phyloP scores from a whole-genome alignment of 257 asterid genomes.

The Solanum medicagineum region DNA sequence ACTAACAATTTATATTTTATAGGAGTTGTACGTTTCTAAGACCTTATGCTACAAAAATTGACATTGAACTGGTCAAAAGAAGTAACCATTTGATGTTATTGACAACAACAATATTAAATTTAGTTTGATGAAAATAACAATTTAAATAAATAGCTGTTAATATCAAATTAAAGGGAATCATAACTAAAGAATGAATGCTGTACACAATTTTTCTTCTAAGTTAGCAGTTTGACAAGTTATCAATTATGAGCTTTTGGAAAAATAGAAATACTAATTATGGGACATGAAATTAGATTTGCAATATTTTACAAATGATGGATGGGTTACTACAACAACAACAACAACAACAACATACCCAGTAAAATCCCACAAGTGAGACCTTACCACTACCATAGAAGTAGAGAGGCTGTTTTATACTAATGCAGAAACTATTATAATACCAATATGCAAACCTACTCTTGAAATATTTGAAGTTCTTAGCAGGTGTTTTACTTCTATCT shows the following conservation, averaged over 20 bases:
- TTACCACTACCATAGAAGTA: too few relatives aligned
- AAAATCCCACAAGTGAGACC: too few relatives aligned
- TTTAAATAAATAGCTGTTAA: neutral
- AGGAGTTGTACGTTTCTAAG: neutral
- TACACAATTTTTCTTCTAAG: neutral
- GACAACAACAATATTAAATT: neutral
- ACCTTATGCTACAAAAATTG: neutral
- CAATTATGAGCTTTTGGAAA: neutral
- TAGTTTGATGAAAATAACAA: neutral
- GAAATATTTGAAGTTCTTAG: neutral
- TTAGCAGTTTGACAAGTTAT: neutral
- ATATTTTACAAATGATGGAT: neutral
- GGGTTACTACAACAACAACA: neutral
- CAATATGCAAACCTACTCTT: neutral
- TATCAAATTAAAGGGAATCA: neutral
- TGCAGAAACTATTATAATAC: neutral
- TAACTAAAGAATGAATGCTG: neutral
- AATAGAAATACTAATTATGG: neutral
- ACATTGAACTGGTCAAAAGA: neutral
- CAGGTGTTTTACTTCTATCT: neutral
- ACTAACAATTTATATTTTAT: neutral
- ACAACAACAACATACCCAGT: too few relatives aligned
- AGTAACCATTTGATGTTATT: neutral
- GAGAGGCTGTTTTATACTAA: neutral
- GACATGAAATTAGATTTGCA: neutral